These are phyloP conservation scores for Orbilia ellipsospora DNA, from an alignment of 2,329 filamentous ascomycete genomes.

Conservation along the genomic window DNA sequence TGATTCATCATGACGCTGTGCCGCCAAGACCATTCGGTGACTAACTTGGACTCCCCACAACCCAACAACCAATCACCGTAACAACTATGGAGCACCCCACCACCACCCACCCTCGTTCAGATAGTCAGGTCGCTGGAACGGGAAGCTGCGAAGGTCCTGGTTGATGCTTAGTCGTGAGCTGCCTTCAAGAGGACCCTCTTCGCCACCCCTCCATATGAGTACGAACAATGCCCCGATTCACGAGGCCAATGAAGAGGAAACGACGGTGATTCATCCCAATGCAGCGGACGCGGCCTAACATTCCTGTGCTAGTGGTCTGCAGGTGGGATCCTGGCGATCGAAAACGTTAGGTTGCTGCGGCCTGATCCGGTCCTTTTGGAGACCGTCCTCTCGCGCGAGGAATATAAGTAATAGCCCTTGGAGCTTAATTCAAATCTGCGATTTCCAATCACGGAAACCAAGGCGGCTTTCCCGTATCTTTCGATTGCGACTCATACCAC, in stretches of 20 bases:
- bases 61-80: slow-evolving; percentile 20
- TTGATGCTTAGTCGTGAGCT: slow-evolving; percentile 25
- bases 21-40: slow-evolving; percentile 41
- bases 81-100: background rate
- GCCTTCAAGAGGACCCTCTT: slow-evolving; percentile 10
- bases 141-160: slow-evolving; percentile 48
- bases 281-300: slow-evolving; percentile 12
- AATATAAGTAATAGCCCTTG: background rate
- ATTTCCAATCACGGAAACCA: background rate
- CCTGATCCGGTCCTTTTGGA: background rate
- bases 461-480: too few relatives aligned
- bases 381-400: background rate
- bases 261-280: slow-evolving; percentile 36
- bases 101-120: background rate
- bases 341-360: slow-evolving; percentile 26
- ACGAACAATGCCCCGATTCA: background rate
- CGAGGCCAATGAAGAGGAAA: background rate
- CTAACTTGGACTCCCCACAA: slow-evolving; percentile 32
- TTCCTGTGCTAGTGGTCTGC: background rate
- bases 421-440: background rate
- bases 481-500: background rate
- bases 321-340: slow-evolving; percentile 21
- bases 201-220: slow-evolving; percentile 3
- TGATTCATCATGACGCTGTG: slow-evolving; percentile 41
- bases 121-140: slow-evolving; percentile 10